Percentiles rank a stretch among this genome's conserved stretches.
Conservation (phyloP, 1,284 basidiomycete species). For the Ganoderma leucocontextum region DNA sequence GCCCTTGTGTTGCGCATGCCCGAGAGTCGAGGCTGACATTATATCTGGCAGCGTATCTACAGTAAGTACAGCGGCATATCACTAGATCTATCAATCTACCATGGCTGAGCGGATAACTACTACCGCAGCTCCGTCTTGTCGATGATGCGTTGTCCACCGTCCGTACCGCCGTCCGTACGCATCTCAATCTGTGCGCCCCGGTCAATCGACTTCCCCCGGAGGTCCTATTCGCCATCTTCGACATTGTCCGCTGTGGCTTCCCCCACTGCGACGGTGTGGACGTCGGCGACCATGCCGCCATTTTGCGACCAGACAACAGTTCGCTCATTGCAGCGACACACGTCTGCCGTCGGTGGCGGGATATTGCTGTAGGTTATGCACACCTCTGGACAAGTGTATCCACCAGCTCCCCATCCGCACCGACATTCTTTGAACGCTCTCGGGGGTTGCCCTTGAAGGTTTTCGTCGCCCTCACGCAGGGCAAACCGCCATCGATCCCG, state of each 20-base stretch:
- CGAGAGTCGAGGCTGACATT: no score
- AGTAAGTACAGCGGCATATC: no score
- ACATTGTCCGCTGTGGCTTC: background rate
- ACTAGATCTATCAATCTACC: no score
- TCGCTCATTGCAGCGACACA: constrained; percentile 17
- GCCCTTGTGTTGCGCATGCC: no score
- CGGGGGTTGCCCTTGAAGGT: background rate
- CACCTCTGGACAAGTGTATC: constrained; percentile 13
- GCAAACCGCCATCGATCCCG: background rate
- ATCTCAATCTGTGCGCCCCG: background rate
- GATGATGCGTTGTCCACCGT: background rate
- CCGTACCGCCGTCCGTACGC: background rate
- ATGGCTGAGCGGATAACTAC: background rate
- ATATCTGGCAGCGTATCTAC: no score
- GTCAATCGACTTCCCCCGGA: constrained; percentile 11
- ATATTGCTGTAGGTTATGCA: constrained; percentile 4
- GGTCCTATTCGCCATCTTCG: constrained; percentile 10
- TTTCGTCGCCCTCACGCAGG: background rate
- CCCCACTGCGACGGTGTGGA: background rate
- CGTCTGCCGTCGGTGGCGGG: constrained; percentile 22
- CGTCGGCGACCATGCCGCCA: background rate
- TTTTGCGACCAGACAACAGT: background rate
- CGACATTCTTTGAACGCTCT: constrained; percentile 3
- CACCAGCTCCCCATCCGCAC: background rate
- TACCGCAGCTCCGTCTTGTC: constrained; percentile 5